Evolutionary conservation across 1,284 basidiomycete genomes (phyloP), one percentile per base, ranked within the genome.

Genomic region (Somion occarium): DNA sequence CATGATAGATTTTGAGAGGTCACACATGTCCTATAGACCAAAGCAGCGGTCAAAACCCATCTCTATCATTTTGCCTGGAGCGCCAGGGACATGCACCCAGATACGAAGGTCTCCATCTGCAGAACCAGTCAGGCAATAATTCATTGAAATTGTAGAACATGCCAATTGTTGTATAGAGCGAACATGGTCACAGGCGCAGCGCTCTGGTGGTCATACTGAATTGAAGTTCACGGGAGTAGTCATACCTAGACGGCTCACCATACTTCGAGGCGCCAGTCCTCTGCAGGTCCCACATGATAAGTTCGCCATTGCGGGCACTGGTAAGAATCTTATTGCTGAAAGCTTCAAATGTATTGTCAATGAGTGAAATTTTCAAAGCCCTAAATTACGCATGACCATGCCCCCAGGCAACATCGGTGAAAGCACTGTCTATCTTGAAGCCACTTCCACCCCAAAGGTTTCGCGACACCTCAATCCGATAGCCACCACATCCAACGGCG

Each of bases 271-370:
- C 63, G 1, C 85, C 82, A 39, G 76, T 70, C 64, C 84, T 88
- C 58, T 84, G 80, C 20, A 92, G 62, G 64, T 93, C 91, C 83
- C 91, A 93, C 70, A 93, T 78, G 48, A 92, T 83, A 39, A 93
- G 77, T 57, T 92, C 91, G 0, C 91, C 91, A 57, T 88, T 91
- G 5, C 86, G 75, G 3, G 87, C 87, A 54, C 90, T 91, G 1
- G 91, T 93, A 30, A 92, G 68, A 49, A 94, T 81, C 69, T 93
- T 93, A 64, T 82, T 83, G 59, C 75, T 82, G 67, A 82, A 90
- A 11, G 68, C 91, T 93, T 53, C 39, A 43, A 13, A 47, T 48
- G 15, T 45, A 50, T 20, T 24, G 22, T 39, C 25, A 34, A 15
- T 24, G 30, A 48, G 19, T 38, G 34, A 27, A 18, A 39, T 15